Conservation (phyloP, 2,329 filamentous ascomycete genomes). For the Fusarium succisae region DNA sequence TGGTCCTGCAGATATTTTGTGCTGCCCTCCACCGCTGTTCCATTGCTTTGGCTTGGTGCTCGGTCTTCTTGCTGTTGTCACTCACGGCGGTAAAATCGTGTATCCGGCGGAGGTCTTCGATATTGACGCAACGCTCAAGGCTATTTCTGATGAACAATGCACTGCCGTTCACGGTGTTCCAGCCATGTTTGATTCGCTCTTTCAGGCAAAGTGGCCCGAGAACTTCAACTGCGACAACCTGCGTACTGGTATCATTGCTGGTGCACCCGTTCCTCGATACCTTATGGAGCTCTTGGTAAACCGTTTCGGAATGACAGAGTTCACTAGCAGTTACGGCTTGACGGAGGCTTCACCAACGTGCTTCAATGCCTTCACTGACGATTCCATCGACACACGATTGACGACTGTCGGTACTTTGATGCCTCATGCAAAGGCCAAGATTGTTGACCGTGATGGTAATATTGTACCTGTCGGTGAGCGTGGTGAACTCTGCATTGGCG, state of each 20-base stretch:
- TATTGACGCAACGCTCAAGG: slow-evolving; percentile 69
- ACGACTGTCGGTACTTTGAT: slow-evolving; percentile 80
- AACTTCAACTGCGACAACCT: slow-evolving; percentile 61
- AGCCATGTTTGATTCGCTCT: slow-evolving; percentile 80
- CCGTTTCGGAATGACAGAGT: slow-evolving; percentile 79
- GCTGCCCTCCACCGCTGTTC: slow-evolving; percentile 85
- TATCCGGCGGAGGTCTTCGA: slow-evolving; percentile 82
- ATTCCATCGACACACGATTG: slow-evolving; percentile 72
- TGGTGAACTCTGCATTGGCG: slow-evolving; percentile 81
- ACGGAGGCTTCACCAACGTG: slow-evolving; percentile 83
- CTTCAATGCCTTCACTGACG: slow-evolving; percentile 82
- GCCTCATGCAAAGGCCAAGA: slow-evolving; percentile 80
- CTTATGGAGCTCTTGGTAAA: slow-evolving; percentile 78
- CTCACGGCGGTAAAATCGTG: slow-evolving; percentile 79
- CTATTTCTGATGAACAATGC: slow-evolving; percentile 72
- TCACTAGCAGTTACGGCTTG: slow-evolving; percentile 75
- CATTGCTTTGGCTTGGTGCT: slow-evolving; percentile 87
- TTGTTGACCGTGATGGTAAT: slow-evolving; percentile 73
- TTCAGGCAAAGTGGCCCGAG: slow-evolving; percentile 56
- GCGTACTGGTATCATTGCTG: slow-evolving; percentile 81
- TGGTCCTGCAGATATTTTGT: slow-evolving; percentile 72
- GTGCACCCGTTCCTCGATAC: slow-evolving; percentile 77
- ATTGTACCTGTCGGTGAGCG: slow-evolving; percentile 73
- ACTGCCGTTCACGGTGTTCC: slow-evolving; percentile 85
- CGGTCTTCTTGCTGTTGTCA: slow-evolving; percentile 76